Base-by-base conservation (phyloP, 371 early-diverging fungal genomes). In the Lichtheimia ornata region DNA sequence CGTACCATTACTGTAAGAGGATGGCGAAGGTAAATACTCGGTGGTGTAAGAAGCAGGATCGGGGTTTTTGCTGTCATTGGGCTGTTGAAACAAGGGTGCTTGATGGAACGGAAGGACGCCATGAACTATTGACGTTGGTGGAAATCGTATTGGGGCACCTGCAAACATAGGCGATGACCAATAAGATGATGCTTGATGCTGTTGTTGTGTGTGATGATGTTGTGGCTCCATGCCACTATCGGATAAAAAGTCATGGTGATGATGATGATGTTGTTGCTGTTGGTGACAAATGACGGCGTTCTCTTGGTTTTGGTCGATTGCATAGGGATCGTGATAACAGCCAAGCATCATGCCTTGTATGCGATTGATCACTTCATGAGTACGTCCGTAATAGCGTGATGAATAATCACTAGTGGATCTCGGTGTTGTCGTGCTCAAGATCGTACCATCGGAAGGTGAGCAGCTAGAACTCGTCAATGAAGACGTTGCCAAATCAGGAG, bases 61-160 rank as follows among this genome's bases (percentile, higher is more conserved):
- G 22, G 47, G 22, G 47, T 47, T 35, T 35, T 35, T 35, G 35
- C 35, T 35, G 35, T 35, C 35, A 35, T 35, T 35, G 35, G 35
- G 47, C 5, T 47, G 47, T 22, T 47, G 47, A 22, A 47, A 47
- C 47, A 47, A 47, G 18, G 47, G 47, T 22, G 47, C 47, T 47
- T 47, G 47, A 47, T 47, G 47, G 17, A 47, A 47, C 0, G 47
- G 47, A 22, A 47, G 47, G 11, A 35, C 11, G 11, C 35, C 35
- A 35, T 35, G 35, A 35, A 11, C 35, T 35, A 35, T 11, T 35
- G 35, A 35, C 2, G 35, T 35, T 35, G 35, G 35, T 35, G 35
- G 35, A 35, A 35, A 9, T 35, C 35, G 35, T 35, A 35, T 17
- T 17, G 47, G 47, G 5, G 47, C 47, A 18, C 18, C 47, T 47